These are phyloP conservation scores for Chlorella sp. DNA, from an alignment of 139 green algal genomes.

Conservation along the genomic window DNA sequence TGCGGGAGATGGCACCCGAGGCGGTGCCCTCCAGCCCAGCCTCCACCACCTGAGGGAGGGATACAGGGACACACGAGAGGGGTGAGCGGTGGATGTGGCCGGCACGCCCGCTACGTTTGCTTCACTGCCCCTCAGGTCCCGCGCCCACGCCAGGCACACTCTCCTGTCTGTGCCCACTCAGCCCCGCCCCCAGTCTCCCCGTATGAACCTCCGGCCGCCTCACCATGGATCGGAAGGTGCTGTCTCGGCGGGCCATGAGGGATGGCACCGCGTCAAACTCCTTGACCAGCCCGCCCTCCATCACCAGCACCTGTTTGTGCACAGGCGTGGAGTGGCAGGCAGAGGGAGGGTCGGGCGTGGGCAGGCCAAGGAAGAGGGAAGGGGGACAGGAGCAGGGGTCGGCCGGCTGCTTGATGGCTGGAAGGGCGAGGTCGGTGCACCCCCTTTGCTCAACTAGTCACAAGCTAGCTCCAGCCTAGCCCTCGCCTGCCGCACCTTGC, in stretches of 20 bases:
- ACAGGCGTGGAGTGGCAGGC: neutral
- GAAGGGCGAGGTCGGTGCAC: neutral
- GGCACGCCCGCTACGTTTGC: neutral
- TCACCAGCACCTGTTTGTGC: slow-evolving; percentile 54
- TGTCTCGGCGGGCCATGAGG: slow-evolving; percentile 34
- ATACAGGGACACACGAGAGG: neutral
- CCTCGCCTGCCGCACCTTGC: slow-evolving; percentile 41
- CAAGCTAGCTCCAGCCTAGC: neutral
- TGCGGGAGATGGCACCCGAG: neutral
- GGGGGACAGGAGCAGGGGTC: neutral
- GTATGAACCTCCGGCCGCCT: too few relatives aligned
- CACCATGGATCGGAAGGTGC: slow-evolving; percentile 47
- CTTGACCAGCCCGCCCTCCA: slow-evolving; percentile 63
- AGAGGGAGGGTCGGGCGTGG: neutral
- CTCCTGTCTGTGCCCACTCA: neutral
- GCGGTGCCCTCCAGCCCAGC: neutral
- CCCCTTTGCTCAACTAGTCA: neutral
- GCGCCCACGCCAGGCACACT: too few relatives aligned
- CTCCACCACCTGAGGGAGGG: neutral
- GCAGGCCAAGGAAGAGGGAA: neutral
- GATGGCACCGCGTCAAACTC: slow-evolving; percentile 58
- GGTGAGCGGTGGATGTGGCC: neutral
- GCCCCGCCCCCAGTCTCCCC: neutral
- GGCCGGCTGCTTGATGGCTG: neutral
- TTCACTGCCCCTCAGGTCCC: neutral